Evolutionary conservation across 257 asterid genomes (phyloP), one percentile per base, ranked within the genome.

Genomic region (Jaltomata sinuosa): DNA sequence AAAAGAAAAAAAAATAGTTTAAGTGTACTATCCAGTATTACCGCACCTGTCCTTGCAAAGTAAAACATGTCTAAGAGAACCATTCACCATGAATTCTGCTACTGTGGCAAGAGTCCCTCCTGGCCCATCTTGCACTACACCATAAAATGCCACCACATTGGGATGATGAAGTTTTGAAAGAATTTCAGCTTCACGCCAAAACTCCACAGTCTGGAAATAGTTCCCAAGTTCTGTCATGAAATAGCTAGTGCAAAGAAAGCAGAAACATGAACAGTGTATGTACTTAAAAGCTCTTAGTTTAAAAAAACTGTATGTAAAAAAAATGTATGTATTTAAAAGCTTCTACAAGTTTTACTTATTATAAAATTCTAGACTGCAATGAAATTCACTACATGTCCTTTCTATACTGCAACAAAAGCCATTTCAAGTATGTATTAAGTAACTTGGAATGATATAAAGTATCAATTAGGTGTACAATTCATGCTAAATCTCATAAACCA

Each of bases 81-180:
- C 86, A 84, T 84, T 79, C 54, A 84, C 86, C 86, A 84, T 84
- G 83, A 38, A 84, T 34, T 84, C 86, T 45, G 86, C 59, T 36
- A 84, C 86, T 19, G 86, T 84, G 22, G 86, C 83, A 36, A 84
- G 83, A 19, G 84, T 76, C 40, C 86, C 86, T 29, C 65, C 79
- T 5, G 86, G 86, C 49, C 86, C 86, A 78, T 84, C 86, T 21
- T 76, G 79, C 68, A 84, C 86, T 14, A 84, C 86, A 57, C 86
- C 86, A 84, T 84, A 84, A 79, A 84, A 84, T 45, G 86, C 86
- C 72, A 84, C 83, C 74, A 84, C 86, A 77, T 84, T 84, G 68
- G 86, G 86, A 67, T 84, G 86, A 82, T 84, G 86, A 38, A 84
- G 83, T 47, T 84, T 79, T 19, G 86, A 64, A 65, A 84, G 86